phyloP scores from a whole-genome alignment of 495 filamentous ascomycete genomes.

The Glutinoglossum americanum region DNA sequence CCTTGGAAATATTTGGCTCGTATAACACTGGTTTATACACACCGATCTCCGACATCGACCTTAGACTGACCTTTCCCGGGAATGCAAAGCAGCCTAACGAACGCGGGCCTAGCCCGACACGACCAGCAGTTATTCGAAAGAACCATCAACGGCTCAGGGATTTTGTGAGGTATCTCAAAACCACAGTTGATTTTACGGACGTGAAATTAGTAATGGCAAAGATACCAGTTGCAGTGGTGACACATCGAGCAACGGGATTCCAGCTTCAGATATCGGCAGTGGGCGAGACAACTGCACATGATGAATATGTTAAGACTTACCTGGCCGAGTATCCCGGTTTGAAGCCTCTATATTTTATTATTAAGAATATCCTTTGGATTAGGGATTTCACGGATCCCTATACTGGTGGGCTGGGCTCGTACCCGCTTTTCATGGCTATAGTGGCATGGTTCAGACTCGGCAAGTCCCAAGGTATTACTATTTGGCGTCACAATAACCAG shows the following conservation, averaged over 20 bases:
- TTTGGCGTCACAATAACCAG: conserved; percentile 4
- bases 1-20: conserved; percentile 28
- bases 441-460: conserved; percentile 25
- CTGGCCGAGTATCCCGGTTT: conserved; percentile 27
- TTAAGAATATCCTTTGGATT: conserved; percentile 27
- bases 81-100: conserved; percentile 5
- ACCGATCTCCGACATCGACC: conserved; percentile 30
- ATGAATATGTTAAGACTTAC: conserved; percentile 24
- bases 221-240: conserved; percentile 13
- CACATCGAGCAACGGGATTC: conserved; percentile 26
- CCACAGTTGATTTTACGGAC: neutral
- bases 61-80: conserved; percentile 17
- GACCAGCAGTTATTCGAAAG: conserved; percentile 12
- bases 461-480: conserved; percentile 2
- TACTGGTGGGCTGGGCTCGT: conserved; percentile 23
- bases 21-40: conserved; percentile 28
- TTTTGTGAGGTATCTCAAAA: conserved; percentile 11
- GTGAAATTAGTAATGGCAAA: conserved; percentile 5
- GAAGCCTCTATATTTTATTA: conserved; percentile 24
- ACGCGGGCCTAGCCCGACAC: conserved; percentile 18
- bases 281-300: conserved; percentile 15
- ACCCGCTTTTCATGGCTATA: conserved; percentile 33
- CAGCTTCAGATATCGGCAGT: conserved; percentile 24
- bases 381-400: conserved; percentile 24
- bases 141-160: conserved; percentile 11